Evolutionary conservation across 352 stramenopile species (phyloP), one percentile per base, ranked within the genome.

Genomic region (Vaucheria bursata): DNA sequence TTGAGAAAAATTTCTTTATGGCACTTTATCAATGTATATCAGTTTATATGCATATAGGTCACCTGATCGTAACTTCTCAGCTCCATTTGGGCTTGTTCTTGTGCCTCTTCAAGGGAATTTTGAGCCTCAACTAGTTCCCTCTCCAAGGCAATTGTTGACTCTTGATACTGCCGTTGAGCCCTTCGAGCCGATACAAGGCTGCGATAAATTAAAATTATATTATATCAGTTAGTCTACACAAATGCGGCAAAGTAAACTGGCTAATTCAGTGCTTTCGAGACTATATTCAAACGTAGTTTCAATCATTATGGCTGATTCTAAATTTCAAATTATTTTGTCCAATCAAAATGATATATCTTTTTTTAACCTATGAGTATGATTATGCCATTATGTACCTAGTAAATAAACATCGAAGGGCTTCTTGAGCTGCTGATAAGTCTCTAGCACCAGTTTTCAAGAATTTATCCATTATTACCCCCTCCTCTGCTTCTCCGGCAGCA

Each of bases 261-360:
- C n/a, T n/a, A n/a, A n/a, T n/a, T n/a, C 29, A 25, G 53, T 37
- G 29, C 59, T 73, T 3, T 80, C 75, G 33, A 80, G 50, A 49
- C 77, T 71, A 59, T 80, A 68, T 12, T 77, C 68, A 68, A 80
- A 77, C 75, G 75, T 68, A 2, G 75, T 71, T 71, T 80, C 75
- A 7, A 68, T 71, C 25, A 74, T 71, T 52, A 71, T 71, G 39
- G 64, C 1, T 0, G 53, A 37, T 18, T n/a, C 18, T n/a, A 29
- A 29, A 29, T 59, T 18, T n/a, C 18, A n/a, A 18, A 59, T 59
- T 18, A 59, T 18, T 18, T n/a, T n/a, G 45, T n/a, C 18, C 18
- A 29, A 29, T 69, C 5, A 5, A 18, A 36, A 36, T 18, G 32
- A 69, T 52, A 18, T 12, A 12, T 12, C 18, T 36, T n/a, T n/a